phyloP scores from a whole-genome alignment of 176 grass and related monocot species.

The Eleusine indica region DNA sequence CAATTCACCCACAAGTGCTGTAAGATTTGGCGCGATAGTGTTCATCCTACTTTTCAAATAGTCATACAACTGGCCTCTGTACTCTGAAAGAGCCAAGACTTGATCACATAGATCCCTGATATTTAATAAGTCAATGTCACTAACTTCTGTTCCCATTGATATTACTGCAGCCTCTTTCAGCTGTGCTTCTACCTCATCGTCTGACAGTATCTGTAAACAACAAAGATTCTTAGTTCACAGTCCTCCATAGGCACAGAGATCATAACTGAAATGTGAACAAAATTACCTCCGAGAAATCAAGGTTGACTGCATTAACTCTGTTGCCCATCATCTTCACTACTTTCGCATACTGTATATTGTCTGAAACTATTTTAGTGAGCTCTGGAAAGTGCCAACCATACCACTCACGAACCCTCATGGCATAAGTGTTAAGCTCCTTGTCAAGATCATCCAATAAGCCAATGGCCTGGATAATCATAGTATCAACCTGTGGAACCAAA shows the following conservation, averaged over 20 bases:
- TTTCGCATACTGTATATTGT: constrained; percentile 93
- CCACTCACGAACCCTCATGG: constrained; percentile 98
- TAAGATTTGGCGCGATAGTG: constrained; percentile 90
- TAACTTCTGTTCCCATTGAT: constrained; percentile 98
- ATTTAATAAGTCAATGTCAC: constrained; percentile 77
- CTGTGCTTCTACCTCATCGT: constrained; percentile 76
- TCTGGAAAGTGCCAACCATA: constrained; percentile 99
- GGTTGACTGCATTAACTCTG: constrained; percentile 58
- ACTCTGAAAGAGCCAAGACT: constrained; percentile 91
- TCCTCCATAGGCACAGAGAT: neutral
- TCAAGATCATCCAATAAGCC: constrained; percentile 96
- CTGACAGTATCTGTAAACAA: constrained; percentile 64
- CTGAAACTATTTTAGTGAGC: constrained; percentile 80
- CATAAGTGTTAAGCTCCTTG: constrained; percentile 91
- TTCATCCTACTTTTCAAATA: constrained; percentile 91
- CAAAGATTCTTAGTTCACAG: constrained; percentile 3
- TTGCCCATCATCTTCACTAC: constrained; percentile 81
- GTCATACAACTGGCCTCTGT: constrained; percentile 84
- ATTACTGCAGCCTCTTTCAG: constrained; percentile 82
- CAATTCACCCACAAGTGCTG: constrained; percentile 84
- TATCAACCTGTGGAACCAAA: constrained; percentile 69
- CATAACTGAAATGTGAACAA: neutral
- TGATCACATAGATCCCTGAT: constrained; percentile 89
- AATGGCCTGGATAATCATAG: constrained; percentile 98
- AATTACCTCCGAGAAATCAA: constrained; percentile 91